Conservation (phyloP, 2,329 filamentous ascomycete genomes). For the Cryphonectria naterciae region DNA sequence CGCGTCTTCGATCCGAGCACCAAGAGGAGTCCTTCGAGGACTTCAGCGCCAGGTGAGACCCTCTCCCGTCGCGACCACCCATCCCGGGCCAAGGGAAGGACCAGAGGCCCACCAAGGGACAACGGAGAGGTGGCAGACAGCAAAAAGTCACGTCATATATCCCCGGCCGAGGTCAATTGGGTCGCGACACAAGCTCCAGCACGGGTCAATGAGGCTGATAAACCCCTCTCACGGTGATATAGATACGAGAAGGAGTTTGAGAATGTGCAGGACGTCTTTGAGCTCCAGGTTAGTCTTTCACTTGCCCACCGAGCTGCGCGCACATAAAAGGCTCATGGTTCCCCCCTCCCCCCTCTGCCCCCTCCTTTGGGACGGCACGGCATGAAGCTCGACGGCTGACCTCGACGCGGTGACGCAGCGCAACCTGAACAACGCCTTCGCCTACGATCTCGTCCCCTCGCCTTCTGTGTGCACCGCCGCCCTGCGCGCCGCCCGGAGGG, state of each 20-base stretch:
- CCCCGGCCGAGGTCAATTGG: slow-evolving; percentile 26
- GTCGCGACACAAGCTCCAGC: slow-evolving; percentile 19
- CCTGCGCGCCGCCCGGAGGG: slow-evolving; percentile 88
- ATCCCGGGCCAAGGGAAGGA: not conserved
- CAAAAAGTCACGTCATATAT: slow-evolving; percentile 23
- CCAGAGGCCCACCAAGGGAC: not conserved
- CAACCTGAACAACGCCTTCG: slow-evolving; percentile 99
- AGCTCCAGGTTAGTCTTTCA: slow-evolving; percentile 82
- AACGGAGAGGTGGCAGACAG: not conserved
- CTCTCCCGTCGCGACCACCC: slow-evolving; percentile 24
- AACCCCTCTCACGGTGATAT: slow-evolving; percentile 35
- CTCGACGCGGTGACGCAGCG: slow-evolving; percentile 45
- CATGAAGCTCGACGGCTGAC: slow-evolving; percentile 29
- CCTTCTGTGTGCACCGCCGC: slow-evolving; percentile 89
- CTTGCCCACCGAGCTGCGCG: slow-evolving; percentile 17
- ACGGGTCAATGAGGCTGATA: slow-evolving; percentile 44
- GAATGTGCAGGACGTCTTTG: slow-evolving; percentile 95
- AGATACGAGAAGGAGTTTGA: slow-evolving; percentile 99
- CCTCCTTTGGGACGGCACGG: not conserved
- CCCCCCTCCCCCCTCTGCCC: not conserved
- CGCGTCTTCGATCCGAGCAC: slow-evolving; percentile 64
- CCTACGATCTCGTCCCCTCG: slow-evolving; percentile 98
- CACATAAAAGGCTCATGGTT: not conserved
- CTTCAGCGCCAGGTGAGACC: slow-evolving; percentile 90
- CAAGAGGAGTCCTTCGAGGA: slow-evolving; percentile 98